Evolutionary conservation across 306 rosid genomes (phyloP), one percentile per base, ranked within the genome.

Genomic region (Glycine latifolia): DNA sequence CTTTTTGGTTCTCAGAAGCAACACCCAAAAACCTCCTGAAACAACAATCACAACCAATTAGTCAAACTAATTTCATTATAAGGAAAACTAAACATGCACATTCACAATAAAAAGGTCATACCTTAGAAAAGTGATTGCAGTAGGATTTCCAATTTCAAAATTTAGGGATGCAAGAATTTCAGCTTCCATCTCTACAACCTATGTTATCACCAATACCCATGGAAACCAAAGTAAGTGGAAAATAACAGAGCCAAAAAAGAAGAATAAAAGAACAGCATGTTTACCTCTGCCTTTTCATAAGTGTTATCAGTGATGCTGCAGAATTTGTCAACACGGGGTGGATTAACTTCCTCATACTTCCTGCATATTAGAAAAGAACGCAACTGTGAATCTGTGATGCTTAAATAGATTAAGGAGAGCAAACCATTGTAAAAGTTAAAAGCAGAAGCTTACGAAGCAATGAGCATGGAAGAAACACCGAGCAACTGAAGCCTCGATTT

Each of bases 131-230:
- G 96, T 87, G 85, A 62, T 90, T 20, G 83, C 89, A 7, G 92
- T 93, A 17, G 99, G 98, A 83, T 63, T 91, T 0, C 99, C 97
- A 88, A 93, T 65, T 81, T 95, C 97, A 85, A 91, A 95, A 11
- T 85, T 87, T 2, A 95, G 77, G 5, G 88, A 77, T 50, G 87
- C 87, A 8, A 95, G 97, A 63, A 95, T 77, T 3, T 88, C 90
- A 75, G 93, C 94, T 85, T 95, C 99, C 99, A 93, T 95, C 58
- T 81, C 67, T 15, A 93, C 88, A 39, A 93, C 93, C 98, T 95
- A 49, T 13, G 75, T 3, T 66, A 35, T 53, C 31, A 62, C 44
- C 70, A 58, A 78, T 3, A 37, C 55, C 7, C 35, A 53, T 11
- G 46, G 39, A 77, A 79, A 31, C 33, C 26, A 3, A 9, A 1